Conservation (phyloP, 768 basidiomycete species). For the Tulasnella calospora region DNA sequence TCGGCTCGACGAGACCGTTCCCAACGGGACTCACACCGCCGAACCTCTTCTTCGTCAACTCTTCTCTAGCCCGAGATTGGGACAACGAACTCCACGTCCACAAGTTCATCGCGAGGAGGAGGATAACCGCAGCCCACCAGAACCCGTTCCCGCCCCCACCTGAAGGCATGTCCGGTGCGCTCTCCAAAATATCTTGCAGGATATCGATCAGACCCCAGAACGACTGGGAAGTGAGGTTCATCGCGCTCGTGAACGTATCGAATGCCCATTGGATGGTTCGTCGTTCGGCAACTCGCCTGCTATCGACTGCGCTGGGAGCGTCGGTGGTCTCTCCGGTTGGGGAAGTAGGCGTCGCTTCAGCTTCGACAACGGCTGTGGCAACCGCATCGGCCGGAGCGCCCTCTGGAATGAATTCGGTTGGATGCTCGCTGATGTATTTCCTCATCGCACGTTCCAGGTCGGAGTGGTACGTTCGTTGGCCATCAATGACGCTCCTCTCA, state of each 20-base stretch:
- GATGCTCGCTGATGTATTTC: slow-evolving; percentile 81
- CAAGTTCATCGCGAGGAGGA: slow-evolving; percentile 71
- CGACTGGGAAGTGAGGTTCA: slow-evolving; percentile 63
- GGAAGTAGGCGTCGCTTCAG: slow-evolving; percentile 10
- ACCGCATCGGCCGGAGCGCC: slow-evolving; percentile 53
- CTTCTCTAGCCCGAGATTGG: slow-evolving; percentile 24
- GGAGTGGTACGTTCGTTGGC: slow-evolving; percentile 79
- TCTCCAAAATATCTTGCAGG: slow-evolving; percentile 47
- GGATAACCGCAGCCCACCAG: slow-evolving; percentile 63
- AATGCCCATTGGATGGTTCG: slow-evolving; percentile 83
- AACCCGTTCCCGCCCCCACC: slow-evolving; percentile 42
- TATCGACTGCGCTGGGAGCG: slow-evolving; percentile 33
- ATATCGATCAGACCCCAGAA: slow-evolving; percentile 71
- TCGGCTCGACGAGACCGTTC: not conserved
- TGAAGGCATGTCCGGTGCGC: slow-evolving; percentile 25
- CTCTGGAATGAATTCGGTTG: slow-evolving; percentile 81
- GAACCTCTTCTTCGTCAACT: slow-evolving; percentile 22
- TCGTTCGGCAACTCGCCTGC: slow-evolving; percentile 63
- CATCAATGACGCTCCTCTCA: slow-evolving; percentile 83
- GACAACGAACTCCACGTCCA: slow-evolving; percentile 49
- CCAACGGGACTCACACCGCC: not conserved
- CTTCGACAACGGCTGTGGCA: slow-evolving; percentile 39
- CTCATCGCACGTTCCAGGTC: slow-evolving; percentile 84
- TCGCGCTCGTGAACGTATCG: slow-evolving; percentile 77
- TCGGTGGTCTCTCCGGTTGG: slow-evolving; percentile 26